Conservation (phyloP, 768 basidiomycete genomes). For the Collybia mongolica region DNA sequence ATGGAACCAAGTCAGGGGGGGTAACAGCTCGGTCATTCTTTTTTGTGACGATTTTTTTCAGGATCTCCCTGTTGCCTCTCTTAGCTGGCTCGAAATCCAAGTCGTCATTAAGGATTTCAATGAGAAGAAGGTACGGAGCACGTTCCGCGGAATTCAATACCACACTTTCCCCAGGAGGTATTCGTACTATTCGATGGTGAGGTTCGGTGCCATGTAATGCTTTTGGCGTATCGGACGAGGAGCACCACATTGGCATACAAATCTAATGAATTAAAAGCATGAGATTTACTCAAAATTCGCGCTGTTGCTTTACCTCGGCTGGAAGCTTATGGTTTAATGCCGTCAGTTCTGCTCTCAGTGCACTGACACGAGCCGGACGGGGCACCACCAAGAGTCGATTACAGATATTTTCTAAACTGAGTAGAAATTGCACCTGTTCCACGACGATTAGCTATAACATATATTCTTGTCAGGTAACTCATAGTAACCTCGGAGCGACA, state of each 20-base stretch:
- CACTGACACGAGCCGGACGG: conserved; percentile 91
- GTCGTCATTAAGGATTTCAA: conserved; percentile 89
- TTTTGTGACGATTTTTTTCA: conserved; percentile 73
- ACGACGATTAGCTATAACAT: conserved; percentile 9
- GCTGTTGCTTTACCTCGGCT: conserved; percentile 66
- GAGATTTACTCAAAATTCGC: not conserved
- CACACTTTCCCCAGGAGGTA: conserved; percentile 96
- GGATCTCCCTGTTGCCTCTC: conserved; percentile 80
- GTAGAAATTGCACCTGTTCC: conserved; percentile 76
- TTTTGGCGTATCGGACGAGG: conserved; percentile 60
- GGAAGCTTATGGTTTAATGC: conserved; percentile 94
- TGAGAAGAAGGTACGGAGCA: conserved; percentile 88
- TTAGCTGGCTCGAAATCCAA: conserved; percentile 89
- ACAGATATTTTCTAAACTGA: conserved; percentile 88
- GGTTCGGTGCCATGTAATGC: conserved; percentile 47
- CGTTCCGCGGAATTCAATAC: conserved; percentile 97
- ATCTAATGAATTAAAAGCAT: conserved; percentile 51
- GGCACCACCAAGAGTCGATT: conserved; percentile 91
- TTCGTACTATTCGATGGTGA: conserved; percentile 94
- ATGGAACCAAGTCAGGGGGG: conserved; percentile 54
- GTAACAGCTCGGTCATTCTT: conserved; percentile 60
- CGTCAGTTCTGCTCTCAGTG: conserved; percentile 94
- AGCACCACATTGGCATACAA: conserved; percentile 88
- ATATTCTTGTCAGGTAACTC: conserved; percentile 4
- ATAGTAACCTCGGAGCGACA: conserved; percentile 77